Conservation (phyloP, 495 filamentous ascomycete species). For the Aspergillus egyptiacus region DNA sequence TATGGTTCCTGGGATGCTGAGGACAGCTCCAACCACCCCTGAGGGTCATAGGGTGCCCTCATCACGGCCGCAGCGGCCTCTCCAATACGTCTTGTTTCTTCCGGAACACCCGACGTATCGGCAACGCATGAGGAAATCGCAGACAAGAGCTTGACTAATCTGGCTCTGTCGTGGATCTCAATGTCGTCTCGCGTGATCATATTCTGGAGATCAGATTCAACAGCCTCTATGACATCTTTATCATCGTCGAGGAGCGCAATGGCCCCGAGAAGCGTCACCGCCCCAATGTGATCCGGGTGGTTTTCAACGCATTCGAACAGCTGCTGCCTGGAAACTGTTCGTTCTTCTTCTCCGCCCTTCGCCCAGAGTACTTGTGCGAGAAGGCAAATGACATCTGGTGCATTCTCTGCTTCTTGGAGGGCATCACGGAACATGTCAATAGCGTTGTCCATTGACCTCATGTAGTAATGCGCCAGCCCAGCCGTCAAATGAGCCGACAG, state of each 20-base stretch:
- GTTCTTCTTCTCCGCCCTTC: conserved; percentile 69
- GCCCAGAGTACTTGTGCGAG: conserved; percentile 91
- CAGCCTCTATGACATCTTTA: conserved; percentile 69
- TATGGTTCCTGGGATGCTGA: conserved; percentile 48
- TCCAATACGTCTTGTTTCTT: conserved; percentile 35
- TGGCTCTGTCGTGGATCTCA: conserved; percentile 38
- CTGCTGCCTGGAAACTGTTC: conserved; percentile 68
- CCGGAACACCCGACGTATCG: conserved; percentile 27
- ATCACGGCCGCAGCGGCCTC: conserved; percentile 69
- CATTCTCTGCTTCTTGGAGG: conserved; percentile 66
- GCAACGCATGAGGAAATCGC: conserved; percentile 46
- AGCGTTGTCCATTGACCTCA: conserved; percentile 54
- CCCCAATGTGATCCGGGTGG: conserved; percentile 66
- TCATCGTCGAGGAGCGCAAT: conserved; percentile 78
- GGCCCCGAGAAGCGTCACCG: conserved; percentile 71
- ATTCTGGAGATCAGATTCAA: conserved; percentile 66
- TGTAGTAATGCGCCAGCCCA: conserved; percentile 73
- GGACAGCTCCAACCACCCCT: conserved; percentile 72
- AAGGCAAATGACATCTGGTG: conserved; percentile 82
- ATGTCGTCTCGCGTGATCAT: conserved; percentile 60
- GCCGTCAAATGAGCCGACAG: conserved; percentile 83
- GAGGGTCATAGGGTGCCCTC: conserved; percentile 65
- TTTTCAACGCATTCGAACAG: conserved; percentile 71
- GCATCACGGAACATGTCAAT: conserved; percentile 77
- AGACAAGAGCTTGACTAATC: conserved; percentile 52